Percentiles rank a stretch among this genome's conserved stretches.
These are phyloP conservation scores for Sarocladium strictum DNA, from an alignment of 2,329 filamentous ascomycete genomes.

Conservation along the genomic window DNA sequence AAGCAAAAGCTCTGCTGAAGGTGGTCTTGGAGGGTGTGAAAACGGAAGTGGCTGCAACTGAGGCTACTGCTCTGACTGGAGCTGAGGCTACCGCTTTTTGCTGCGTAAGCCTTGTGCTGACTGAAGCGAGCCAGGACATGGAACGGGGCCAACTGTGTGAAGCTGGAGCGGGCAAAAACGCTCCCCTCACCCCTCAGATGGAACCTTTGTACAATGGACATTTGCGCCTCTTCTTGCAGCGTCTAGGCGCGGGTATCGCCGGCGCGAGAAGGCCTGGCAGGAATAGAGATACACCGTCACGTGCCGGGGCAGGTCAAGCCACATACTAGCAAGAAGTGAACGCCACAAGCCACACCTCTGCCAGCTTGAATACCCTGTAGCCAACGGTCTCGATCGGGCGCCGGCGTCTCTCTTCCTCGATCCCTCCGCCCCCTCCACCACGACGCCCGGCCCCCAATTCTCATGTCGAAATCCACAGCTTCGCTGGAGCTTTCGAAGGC, in stretches of 20 bases:
- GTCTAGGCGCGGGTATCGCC: slow-evolving; percentile 5
- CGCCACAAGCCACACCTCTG: too few relatives aligned
- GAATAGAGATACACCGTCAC: not conserved
- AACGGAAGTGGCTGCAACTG: not conserved
- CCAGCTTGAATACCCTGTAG: not conserved
- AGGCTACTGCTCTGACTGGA: not conserved
- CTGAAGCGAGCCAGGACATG: slow-evolving; percentile 6
- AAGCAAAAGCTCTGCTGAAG: slow-evolving; percentile 21
- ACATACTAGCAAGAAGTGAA: too few relatives aligned
- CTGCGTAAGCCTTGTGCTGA: slow-evolving; percentile 1
- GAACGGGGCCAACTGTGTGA: not conserved
- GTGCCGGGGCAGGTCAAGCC: not conserved
- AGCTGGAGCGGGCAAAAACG: slow-evolving; percentile 1
- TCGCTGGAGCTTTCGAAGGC: not conserved
- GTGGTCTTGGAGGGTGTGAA: not conserved
- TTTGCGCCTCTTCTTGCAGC: not conserved
- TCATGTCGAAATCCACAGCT: too few relatives aligned
- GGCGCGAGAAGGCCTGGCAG: not conserved
- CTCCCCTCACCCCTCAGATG: not conserved
- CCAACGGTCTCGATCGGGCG: not conserved
- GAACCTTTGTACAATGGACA: not conserved
- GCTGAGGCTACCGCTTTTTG: not conserved
- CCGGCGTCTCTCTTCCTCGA: too few relatives aligned
- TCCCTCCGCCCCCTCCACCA: too few relatives aligned
- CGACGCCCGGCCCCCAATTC: too few relatives aligned